These are phyloP conservation scores for Boletus insuetus DNA, from an alignment of 768 basidiomycete species.

Conservation along the genomic window DNA sequence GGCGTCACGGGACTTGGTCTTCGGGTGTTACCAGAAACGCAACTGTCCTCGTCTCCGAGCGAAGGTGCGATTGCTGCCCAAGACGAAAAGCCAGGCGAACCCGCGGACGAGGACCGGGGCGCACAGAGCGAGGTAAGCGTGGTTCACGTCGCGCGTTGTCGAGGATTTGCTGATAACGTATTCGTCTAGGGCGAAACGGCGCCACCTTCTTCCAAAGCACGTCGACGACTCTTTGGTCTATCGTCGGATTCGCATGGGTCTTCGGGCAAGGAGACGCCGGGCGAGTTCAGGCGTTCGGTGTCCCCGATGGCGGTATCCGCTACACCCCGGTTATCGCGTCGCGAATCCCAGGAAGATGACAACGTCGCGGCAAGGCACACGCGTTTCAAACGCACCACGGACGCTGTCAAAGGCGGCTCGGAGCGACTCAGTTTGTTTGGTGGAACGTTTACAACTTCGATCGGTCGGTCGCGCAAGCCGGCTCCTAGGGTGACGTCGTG, in stretches of 20 bases:
- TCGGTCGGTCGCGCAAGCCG: slow-evolving; percentile 76
- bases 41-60: slow-evolving; percentile 57
- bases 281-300: slow-evolving; percentile 23
- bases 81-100: slow-evolving; percentile 34
- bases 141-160: background rate
- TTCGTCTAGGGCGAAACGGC: slow-evolving; percentile 49
- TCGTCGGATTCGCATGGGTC: slow-evolving; percentile 38
- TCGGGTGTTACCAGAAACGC: slow-evolving; percentile 41
- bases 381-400: slow-evolving; percentile 50
- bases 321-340: slow-evolving; percentile 14
- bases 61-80: slow-evolving; percentile 49
- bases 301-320: slow-evolving; percentile 24
- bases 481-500: slow-evolving; percentile 69
- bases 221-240: slow-evolving; percentile 61
- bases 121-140: slow-evolving; percentile 66
- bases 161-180: background rate
- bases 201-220: slow-evolving; percentile 33
- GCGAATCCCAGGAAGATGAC: slow-evolving; percentile 26
- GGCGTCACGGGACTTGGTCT: slow-evolving; percentile 29
- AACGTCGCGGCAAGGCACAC: slow-evolving; percentile 32
- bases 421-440: slow-evolving; percentile 87
- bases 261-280: slow-evolving; percentile 29
- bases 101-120: slow-evolving; percentile 49
- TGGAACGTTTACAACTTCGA: slow-evolving; percentile 52
- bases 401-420: slow-evolving; percentile 37